Conservation (phyloP, 106 monocot species). For the Posidonia australis region DNA sequence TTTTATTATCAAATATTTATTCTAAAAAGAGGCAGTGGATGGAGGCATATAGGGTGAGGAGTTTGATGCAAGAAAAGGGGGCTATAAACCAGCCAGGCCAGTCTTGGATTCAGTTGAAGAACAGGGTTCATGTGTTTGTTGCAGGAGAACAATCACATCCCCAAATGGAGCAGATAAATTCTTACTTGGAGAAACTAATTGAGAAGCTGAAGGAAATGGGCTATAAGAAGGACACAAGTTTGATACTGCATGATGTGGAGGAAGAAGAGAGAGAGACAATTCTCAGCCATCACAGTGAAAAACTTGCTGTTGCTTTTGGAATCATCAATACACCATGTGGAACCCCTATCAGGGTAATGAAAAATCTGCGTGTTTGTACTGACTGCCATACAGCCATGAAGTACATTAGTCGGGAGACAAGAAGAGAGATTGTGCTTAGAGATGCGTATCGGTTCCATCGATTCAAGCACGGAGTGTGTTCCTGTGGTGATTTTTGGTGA, state of each 20-base stretch:
- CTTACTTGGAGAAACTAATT: conserved; percentile 38
- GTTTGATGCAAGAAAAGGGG: conserved; percentile 38
- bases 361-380: conserved; percentile 41
- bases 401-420: conserved; percentile 25
- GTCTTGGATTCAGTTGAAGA: conserved; percentile 71
- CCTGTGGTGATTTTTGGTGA: conserved; percentile 53
- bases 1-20: conserved; percentile 56
- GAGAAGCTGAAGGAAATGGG: conserved; percentile 47
- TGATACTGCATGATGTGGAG: conserved; percentile 31
- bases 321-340: conserved; percentile 37
- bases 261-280: conserved; percentile 37
- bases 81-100: conserved; percentile 40
- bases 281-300: conserved; percentile 36
- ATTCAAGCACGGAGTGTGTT: conserved; percentile 36
- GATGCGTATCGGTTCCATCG: conserved; percentile 40
- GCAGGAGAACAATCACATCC: conserved; percentile 43
- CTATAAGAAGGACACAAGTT: conserved; percentile 14
- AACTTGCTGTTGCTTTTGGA: conserved; percentile 45
- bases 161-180: conserved; percentile 27
- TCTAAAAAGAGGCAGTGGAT: conserved; percentile 39
- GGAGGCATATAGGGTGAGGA: conserved; percentile 32
- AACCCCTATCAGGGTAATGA: conserved; percentile 38
- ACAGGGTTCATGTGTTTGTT: conserved; percentile 42
- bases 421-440: conserved; percentile 31
- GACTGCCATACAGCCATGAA: conserved; percentile 56